Evolutionary conservation across 192 early-diverging fungal genomes (phyloP).

Genomic region (Coemansia sp.): DNA sequence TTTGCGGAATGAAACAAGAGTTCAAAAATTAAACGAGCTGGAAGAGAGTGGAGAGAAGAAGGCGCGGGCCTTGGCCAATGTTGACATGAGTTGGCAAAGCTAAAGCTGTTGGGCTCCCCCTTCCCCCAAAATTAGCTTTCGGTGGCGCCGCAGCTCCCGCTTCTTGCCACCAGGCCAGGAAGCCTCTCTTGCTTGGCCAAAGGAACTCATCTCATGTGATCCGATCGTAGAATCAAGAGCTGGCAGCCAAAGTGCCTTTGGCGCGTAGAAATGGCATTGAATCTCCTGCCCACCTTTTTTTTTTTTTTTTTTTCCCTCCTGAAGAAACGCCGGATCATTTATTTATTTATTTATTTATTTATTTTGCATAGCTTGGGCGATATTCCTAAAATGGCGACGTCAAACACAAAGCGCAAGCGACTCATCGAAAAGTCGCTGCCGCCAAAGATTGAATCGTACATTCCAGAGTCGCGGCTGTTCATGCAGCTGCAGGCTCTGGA

Average conservation of each 20-base stretch:
- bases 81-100: background rate
- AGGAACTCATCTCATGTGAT: background rate
- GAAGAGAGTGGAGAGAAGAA: background rate
- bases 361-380: background rate
- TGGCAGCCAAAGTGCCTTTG: no score
- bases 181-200: background rate
- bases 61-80: background rate
- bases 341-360: background rate
- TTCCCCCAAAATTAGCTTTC: background rate
- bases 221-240: background rate
- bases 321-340: background rate
- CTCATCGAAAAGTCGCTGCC: conserved; percentile 47
- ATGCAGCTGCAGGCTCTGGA: conserved; percentile 85
- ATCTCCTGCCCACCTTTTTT: background rate
- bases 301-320: no score
- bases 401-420: conserved; percentile 38
- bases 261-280: background rate
- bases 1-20: background rate
- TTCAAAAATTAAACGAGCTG: background rate
- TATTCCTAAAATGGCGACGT: conserved; percentile 20
- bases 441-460: conserved; percentile 78
- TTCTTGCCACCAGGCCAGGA: background rate
- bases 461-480: conserved; percentile 91
- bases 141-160: background rate
- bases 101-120: background rate